Percentiles rank a stretch among this genome's conserved stretches.
These are phyloP conservation scores for Coniochaeta hoffmannii DNA, from an alignment of 2,329 filamentous ascomycete genomes.

Conservation along the genomic window DNA sequence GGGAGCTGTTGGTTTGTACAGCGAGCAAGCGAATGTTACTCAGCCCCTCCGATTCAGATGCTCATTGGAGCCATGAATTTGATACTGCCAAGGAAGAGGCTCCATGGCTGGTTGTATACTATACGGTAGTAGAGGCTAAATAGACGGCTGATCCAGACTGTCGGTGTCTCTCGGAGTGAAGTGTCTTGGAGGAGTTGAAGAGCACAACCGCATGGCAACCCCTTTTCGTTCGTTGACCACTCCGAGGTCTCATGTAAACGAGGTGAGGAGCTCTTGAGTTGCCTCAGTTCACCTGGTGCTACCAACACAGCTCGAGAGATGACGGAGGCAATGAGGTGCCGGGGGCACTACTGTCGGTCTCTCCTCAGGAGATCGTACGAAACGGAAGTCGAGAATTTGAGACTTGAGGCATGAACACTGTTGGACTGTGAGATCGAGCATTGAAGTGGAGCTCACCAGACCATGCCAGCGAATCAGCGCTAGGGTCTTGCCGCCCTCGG, in stretches of 20 bases:
- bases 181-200: not conserved
- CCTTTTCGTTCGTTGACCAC: too few species aligned
- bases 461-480: not conserved
- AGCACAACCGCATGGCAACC: too few species aligned
- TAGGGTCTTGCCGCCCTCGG: not conserved
- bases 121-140: not conserved
- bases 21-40: not conserved
- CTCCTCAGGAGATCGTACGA: too few species aligned
- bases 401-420: too few species aligned
- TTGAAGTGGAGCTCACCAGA: not conserved
- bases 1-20: not conserved
- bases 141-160: slow-evolving; percentile 8
- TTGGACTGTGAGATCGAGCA: not conserved
- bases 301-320: too few species aligned
- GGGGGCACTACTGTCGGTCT: too few species aligned
- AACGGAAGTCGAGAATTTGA: too few species aligned
- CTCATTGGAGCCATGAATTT: not conserved
- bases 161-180: slow-evolving; percentile 3
- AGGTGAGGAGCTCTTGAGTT: too few species aligned
- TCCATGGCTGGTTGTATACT: not conserved
- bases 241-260: too few species aligned
- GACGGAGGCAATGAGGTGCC: too few species aligned
- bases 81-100: not conserved
- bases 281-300: too few species aligned
- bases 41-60: not conserved